Percentiles rank a stretch among this genome's conserved stretches.
Evolutionary conservation across 495 filamentous ascomycete genomes (phyloP).

Genomic region (Penicillium manginii): DNA sequence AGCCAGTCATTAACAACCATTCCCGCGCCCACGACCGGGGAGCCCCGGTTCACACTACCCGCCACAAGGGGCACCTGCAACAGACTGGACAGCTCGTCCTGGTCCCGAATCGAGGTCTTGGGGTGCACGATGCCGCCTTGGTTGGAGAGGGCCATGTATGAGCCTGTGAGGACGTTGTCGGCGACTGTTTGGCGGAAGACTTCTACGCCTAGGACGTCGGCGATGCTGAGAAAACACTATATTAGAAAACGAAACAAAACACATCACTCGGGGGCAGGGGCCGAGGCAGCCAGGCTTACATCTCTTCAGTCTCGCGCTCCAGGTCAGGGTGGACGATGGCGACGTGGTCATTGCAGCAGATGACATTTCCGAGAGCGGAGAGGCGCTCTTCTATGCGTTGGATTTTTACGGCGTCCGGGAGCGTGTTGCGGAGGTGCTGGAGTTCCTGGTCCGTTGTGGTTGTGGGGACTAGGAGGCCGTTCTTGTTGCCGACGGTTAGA

Average conservation of each 20-base stretch:
- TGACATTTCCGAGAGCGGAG: slow-evolving; percentile 95
- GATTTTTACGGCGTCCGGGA: slow-evolving; percentile 90
- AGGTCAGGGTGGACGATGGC: slow-evolving; percentile 96
- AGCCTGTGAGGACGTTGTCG: slow-evolving; percentile 94
- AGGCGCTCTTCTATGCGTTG: slow-evolving; percentile 95
- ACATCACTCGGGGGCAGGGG: too few relatives aligned
- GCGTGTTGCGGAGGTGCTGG: slow-evolving; percentile 90
- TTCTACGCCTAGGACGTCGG: slow-evolving; percentile 95
- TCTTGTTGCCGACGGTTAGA: slow-evolving; percentile 93
- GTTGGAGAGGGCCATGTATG: slow-evolving; percentile 95
- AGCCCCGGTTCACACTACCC: slow-evolving; percentile 89
- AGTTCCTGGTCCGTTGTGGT: slow-evolving; percentile 97
- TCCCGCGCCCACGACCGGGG: slow-evolving; percentile 91
- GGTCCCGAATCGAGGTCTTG: slow-evolving; percentile 93
- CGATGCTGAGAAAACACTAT: too few relatives aligned
- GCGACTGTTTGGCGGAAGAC: slow-evolving; percentile 97
- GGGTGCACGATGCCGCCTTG: slow-evolving; percentile 97
- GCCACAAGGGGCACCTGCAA: slow-evolving; percentile 96
- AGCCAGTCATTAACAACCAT: slow-evolving; percentile 99
- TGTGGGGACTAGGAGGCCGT: slow-evolving; percentile 94
- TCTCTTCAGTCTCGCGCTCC: slow-evolving; percentile 94
- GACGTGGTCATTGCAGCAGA: slow-evolving; percentile 94
- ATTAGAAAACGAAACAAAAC: too few relatives aligned
- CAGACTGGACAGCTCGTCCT: slow-evolving; percentile 92
- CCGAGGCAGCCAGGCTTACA: too few relatives aligned